Evolutionary conservation across 2,329 filamentous ascomycete species (phyloP).

Genomic region (Epichloe amarillans): DNA sequence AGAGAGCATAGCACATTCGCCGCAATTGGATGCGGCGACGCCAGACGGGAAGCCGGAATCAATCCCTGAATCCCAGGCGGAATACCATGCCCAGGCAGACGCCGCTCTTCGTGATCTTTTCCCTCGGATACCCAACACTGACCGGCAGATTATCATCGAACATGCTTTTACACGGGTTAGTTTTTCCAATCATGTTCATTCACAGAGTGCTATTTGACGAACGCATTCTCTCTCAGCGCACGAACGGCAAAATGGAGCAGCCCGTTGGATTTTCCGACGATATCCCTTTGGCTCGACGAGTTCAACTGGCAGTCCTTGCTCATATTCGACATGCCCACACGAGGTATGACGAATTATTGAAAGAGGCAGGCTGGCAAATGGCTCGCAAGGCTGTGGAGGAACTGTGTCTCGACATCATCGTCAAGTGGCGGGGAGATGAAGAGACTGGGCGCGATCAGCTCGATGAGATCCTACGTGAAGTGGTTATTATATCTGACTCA

Average conservation of each 20-base stretch:
- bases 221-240: constrained; percentile 25
- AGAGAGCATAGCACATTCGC: constrained; percentile 14
- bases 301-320: constrained; percentile 51
- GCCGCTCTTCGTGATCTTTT: constrained; percentile 50
- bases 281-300: constrained; percentile 45
- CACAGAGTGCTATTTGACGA: constrained; percentile 4
- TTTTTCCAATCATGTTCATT: constrained; percentile 7
- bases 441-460: constrained; percentile 55
- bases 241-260: constrained; percentile 35
- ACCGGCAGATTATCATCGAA: constrained; percentile 47
- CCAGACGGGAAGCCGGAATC: constrained; percentile 34
- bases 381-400: constrained; percentile 48
- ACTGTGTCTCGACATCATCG: constrained; percentile 48
- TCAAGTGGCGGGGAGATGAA: constrained; percentile 61
- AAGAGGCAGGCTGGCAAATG: constrained; percentile 43
- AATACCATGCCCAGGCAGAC: constrained; percentile 50
- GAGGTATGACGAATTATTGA: constrained; percentile 47
- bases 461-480: constrained; percentile 52
- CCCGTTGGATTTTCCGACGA: constrained; percentile 44
- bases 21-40: constrained; percentile 9
- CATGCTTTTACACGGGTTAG: constrained; percentile 50
- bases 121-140: constrained; percentile 50
- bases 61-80: constrained; percentile 43
- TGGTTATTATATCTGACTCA: constrained; percentile 52
- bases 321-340: constrained; percentile 56